A percentile compares a stretch with the other conserved stretches of the same genome.
phyloP scores from a whole-genome alignment of 176 grass and related monocot genomes.

The Musa itinerans region DNA sequence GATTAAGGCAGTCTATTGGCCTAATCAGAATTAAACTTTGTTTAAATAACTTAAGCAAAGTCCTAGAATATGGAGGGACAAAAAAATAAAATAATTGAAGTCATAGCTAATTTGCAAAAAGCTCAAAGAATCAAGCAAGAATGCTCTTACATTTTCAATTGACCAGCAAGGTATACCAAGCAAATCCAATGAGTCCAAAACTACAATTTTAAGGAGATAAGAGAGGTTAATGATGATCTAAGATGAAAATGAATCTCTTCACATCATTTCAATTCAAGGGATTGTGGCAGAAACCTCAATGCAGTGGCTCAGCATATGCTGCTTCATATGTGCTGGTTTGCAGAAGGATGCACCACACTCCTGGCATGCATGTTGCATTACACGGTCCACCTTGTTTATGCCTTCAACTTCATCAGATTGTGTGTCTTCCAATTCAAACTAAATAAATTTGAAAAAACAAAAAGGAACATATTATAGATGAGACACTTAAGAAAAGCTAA shows the following conservation, averaged over 20 bases:
- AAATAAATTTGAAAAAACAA: background rate
- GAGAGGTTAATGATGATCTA: background rate
- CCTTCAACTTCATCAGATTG: constrained; percentile 23
- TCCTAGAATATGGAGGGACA: no score
- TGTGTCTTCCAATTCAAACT: constrained; percentile 41
- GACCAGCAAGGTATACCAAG: no score
- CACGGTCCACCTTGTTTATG: constrained; percentile 24
- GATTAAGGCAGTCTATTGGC: no score
- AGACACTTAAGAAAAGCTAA: background rate
- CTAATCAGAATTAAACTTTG: no score
- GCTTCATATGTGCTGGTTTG: constrained; percentile 68
- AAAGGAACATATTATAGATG: constrained; percentile 1
- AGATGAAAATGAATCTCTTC: background rate
- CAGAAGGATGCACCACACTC: constrained; percentile 47
- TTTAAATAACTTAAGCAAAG: no score
- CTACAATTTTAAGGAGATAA: no score
- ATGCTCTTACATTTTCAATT: no score
- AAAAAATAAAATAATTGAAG: no score
- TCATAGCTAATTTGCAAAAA: no score
- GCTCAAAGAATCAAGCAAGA: no score
- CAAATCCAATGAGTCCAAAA: no score
- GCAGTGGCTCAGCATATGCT: constrained; percentile 62
- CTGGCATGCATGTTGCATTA: constrained; percentile 23
- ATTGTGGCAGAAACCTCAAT: constrained; percentile 35
- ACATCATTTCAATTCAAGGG: no score